phyloP scores from a whole-genome alignment of 2,329 filamentous ascomycete species.

The Sporothrix mexicana region DNA sequence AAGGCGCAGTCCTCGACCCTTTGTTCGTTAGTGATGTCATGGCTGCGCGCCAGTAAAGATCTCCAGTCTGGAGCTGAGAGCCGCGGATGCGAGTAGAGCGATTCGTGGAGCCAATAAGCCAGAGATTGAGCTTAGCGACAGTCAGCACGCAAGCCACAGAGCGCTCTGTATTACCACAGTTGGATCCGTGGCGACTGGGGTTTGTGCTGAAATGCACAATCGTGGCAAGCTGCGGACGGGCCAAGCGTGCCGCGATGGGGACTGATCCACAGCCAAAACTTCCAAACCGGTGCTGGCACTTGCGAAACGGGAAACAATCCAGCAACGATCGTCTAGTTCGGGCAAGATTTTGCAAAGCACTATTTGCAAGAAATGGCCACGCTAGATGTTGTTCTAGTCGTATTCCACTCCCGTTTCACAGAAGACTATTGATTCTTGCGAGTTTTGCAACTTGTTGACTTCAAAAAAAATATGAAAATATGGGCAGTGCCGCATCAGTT shows the following conservation, averaged over 20 bases:
- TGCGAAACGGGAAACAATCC: conserved; percentile 5
- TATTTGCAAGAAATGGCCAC: conserved; percentile 26
- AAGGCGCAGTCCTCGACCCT: conserved; percentile 1
- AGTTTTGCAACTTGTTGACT: background rate
- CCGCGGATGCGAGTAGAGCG: background rate
- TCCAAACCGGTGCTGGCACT: background rate
- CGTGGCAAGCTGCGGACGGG: conserved; percentile 15
- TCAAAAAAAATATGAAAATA: background rate
- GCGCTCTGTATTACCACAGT: conserved; percentile 7
- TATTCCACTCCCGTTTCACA: background rate
- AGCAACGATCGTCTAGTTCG: conserved; percentile 1
- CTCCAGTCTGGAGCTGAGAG: background rate
- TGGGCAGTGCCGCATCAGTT: background rate
- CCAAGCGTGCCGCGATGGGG: background rate
- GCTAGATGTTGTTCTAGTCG: conserved; percentile 9
- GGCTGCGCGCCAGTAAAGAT: background rate
- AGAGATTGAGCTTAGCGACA: conserved; percentile 13
- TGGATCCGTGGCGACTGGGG: background rate
- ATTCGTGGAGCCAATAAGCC: background rate
- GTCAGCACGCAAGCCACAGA: conserved; percentile 18
- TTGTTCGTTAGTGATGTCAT: conserved; percentile 26
- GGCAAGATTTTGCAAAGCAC: conserved; percentile 22
- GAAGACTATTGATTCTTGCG: background rate
- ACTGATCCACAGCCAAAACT: background rate
- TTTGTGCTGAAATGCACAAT: background rate